Evolutionary conservation across 495 filamentous ascomycete species (phyloP).

Genomic region (Penicillium ucsense): DNA sequence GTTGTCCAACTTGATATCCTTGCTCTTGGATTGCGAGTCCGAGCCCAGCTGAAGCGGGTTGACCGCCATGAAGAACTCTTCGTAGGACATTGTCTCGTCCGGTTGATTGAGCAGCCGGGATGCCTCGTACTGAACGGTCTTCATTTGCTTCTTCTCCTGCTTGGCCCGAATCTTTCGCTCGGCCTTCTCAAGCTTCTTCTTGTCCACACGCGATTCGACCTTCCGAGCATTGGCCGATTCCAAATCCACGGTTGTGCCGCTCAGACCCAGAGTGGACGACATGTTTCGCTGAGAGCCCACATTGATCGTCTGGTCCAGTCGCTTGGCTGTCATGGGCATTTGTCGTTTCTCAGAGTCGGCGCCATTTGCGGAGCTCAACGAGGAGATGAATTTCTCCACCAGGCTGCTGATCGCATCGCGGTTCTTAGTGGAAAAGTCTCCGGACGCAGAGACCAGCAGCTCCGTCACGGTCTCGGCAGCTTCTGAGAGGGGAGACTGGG

Average conservation of each 20-base stretch:
- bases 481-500: constrained; percentile 66
- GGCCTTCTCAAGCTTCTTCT: constrained; percentile 98
- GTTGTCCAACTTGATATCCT: constrained; percentile 97
- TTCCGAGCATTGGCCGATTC: constrained; percentile 87
- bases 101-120: constrained; percentile 79
- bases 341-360: constrained; percentile 57
- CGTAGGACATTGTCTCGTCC: constrained; percentile 83
- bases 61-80: constrained; percentile 99
- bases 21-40: constrained; percentile 73
- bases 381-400: constrained; percentile 84
- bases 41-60: constrained; percentile 86
- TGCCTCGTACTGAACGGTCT: constrained; percentile 95
- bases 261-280: constrained; percentile 85
- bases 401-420: constrained; percentile 68
- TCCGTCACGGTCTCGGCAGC: constrained; percentile 76
- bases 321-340: constrained; percentile 64
- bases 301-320: constrained; percentile 90
- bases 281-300: constrained; percentile 90
- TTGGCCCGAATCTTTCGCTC: constrained; percentile 97
- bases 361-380: constrained; percentile 65
- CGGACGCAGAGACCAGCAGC: constrained; percentile 83
- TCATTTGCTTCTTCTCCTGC: constrained; percentile 96
- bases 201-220: constrained; percentile 93
- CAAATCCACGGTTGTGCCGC: constrained; percentile 76
- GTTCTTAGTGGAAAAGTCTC: constrained; percentile 59